Evolutionary conservation across 192 early-diverging fungal species (phyloP).

Genomic region (Rhizoclosmatium globosum): DNA sequence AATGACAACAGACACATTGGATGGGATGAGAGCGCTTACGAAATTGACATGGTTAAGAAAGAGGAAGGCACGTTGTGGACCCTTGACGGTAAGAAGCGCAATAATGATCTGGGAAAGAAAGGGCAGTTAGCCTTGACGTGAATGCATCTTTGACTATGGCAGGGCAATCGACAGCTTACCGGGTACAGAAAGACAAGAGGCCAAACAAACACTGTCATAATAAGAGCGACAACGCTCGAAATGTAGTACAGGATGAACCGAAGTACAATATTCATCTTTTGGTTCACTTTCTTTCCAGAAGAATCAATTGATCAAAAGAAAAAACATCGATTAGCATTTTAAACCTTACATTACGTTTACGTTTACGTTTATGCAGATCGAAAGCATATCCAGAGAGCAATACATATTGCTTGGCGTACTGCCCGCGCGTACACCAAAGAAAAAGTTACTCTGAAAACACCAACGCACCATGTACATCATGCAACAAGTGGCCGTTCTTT

Average conservation of each 20-base stretch:
- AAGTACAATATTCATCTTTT: background rate
- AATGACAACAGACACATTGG: background rate
- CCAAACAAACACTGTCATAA: constrained; percentile 4
- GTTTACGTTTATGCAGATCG: too few relatives aligned
- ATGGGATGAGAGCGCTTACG: background rate
- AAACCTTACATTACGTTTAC: too few relatives aligned
- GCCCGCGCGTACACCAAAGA: too few relatives aligned
- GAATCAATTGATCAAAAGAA: background rate
- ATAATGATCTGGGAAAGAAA: constrained; percentile 22
- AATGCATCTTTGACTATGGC: background rate
- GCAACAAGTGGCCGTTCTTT: too few relatives aligned
- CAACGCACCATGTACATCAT: too few relatives aligned
- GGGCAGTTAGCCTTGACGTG: background rate
- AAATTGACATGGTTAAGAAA: constrained; percentile 32
- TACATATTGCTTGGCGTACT: too few relatives aligned
- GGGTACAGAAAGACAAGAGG: constrained; percentile 31
- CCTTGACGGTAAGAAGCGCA: constrained; percentile 17
- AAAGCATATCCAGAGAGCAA: too few relatives aligned
- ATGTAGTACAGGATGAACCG: background rate
- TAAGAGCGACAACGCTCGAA: constrained; percentile 10
- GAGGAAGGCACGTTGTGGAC: constrained; percentile 24
- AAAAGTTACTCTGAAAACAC: too few relatives aligned
- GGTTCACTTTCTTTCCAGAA: background rate
- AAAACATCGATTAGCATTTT: too few relatives aligned
- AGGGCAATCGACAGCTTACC: background rate